These are phyloP conservation scores for Pontederia paniculata DNA, from an alignment of 176 grass and related monocot genomes.

Conservation along the genomic window DNA sequence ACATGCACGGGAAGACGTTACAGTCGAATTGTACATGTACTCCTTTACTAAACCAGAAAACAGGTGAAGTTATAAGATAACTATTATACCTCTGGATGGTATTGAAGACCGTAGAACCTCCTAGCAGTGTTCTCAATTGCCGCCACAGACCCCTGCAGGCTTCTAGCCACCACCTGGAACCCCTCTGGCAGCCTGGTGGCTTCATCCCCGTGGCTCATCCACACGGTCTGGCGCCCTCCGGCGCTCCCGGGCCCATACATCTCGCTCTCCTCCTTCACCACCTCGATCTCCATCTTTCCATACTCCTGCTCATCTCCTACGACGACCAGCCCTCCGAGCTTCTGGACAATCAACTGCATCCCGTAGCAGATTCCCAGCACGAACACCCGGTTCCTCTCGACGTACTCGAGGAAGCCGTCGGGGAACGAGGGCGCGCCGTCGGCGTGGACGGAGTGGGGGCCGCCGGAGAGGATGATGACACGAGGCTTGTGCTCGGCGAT, in stretches of 20 bases:
- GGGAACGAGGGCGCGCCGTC: conserved; percentile 40
- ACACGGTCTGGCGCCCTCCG: conserved; percentile 47
- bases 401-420: conserved; percentile 46
- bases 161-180: conserved; percentile 60
- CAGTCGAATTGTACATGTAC: too few relatives aligned
- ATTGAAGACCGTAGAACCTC: conserved; percentile 68
- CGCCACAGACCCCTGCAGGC: conserved; percentile 52
- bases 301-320: conserved; percentile 71
- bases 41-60: background rate
- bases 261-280: conserved; percentile 17
- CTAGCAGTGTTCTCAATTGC: conserved; percentile 41
- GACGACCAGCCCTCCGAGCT: conserved; percentile 48
- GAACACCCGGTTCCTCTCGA: conserved; percentile 28
- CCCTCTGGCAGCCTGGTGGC: conserved; percentile 45
- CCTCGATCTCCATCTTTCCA: conserved; percentile 68
- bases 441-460: conserved; percentile 69
- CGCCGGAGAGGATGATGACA: conserved; percentile 59
- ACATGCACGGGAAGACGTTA: too few relatives aligned
- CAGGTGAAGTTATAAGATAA: background rate
- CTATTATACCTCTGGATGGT: conserved; percentile 82
- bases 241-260: conserved; percentile 28
- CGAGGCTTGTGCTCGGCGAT: conserved; percentile 24
- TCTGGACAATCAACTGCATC: conserved; percentile 85
- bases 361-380: conserved; percentile 84
- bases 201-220: conserved; percentile 96